Conservation (phyloP, 164 flowering plant species). For the Nelumbo lutea region DNA sequence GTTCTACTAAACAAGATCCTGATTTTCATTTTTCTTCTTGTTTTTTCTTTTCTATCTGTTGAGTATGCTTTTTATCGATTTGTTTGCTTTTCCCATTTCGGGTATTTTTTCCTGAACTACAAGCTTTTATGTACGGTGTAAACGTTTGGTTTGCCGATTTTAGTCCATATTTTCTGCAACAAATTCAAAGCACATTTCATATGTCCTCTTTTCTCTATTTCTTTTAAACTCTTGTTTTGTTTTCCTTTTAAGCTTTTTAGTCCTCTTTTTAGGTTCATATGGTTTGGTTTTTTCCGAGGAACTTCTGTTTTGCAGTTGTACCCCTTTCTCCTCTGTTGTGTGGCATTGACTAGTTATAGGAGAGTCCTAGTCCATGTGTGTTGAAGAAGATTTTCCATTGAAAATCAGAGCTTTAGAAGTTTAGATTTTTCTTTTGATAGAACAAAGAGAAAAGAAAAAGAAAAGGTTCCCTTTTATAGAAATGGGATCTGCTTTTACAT, state of each 20-base stretch:
- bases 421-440: neutral
- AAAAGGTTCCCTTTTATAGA: constrained; percentile 41
- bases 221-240: neutral
- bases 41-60: constrained; percentile 1
- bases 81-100: constrained; percentile 7
- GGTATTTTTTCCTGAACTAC: constrained; percentile 20
- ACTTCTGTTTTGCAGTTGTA: constrained; percentile 5
- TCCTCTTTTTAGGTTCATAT: neutral
- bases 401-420: constrained; percentile 27
- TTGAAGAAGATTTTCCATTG: constrained; percentile 24
- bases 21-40: neutral
- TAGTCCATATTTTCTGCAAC: constrained; percentile 25
- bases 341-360: constrained; percentile 10
- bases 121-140: constrained; percentile 26
- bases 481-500: constrained; percentile 45
- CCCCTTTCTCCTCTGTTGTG: constrained; percentile 1
- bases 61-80: constrained; percentile 4
- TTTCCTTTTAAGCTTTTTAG: neutral
- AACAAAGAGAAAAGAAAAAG: neutral
- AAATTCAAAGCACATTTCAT: constrained; percentile 10
- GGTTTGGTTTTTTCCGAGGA: neutral
- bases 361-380: constrained; percentile 4
- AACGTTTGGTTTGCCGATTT: constrained; percentile 26
- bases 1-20: neutral
- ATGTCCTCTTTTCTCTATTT: neutral